phyloP scores from a whole-genome alignment of 2,329 filamentous ascomycete genomes.

The Aspergillus oerlinghausenensis region DNA sequence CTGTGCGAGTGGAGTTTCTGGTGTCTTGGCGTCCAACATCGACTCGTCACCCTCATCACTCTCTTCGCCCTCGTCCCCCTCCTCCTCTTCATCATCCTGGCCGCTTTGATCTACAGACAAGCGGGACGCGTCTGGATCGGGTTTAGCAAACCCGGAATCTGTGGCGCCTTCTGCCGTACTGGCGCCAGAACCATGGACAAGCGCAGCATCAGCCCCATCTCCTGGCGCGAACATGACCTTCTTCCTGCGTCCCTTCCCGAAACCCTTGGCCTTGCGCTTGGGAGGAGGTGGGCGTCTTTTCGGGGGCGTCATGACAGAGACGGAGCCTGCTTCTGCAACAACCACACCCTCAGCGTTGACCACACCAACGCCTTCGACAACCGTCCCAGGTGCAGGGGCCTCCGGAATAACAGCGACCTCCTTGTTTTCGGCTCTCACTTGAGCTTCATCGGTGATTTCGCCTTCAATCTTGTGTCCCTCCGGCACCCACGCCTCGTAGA shows the following conservation, averaged over 20 bases:
- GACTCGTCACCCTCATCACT: conserved; percentile 50
- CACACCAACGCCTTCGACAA: conserved; percentile 55
- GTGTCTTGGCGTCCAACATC: conserved; percentile 43
- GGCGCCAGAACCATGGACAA: conserved; percentile 34
- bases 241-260: conserved; percentile 73
- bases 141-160: conserved; percentile 27
- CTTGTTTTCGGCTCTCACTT: conserved; percentile 41
- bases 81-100: conserved; percentile 46
- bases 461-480: conserved; percentile 77
- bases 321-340: conserved; percentile 46
- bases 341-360: conserved; percentile 59
- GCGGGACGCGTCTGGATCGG: conserved; percentile 44
- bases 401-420: conserved; percentile 31
- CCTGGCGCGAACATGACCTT: conserved; percentile 57
- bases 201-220: conserved; percentile 35
- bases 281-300: conserved; percentile 68
- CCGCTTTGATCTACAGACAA: conserved; percentile 40
- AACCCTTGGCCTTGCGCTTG: conserved; percentile 75
- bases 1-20: conserved; percentile 33
- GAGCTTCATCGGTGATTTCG: conserved; percentile 63
- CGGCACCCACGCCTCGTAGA: conserved; percentile 76
- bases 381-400: conserved; percentile 52
- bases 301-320: conserved; percentile 44
- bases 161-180: conserved; percentile 34
- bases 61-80: conserved; percentile 45